Conservation (phyloP, 192 early-diverging fungal species). For the Lunasporangiospora selenospora region DNA sequence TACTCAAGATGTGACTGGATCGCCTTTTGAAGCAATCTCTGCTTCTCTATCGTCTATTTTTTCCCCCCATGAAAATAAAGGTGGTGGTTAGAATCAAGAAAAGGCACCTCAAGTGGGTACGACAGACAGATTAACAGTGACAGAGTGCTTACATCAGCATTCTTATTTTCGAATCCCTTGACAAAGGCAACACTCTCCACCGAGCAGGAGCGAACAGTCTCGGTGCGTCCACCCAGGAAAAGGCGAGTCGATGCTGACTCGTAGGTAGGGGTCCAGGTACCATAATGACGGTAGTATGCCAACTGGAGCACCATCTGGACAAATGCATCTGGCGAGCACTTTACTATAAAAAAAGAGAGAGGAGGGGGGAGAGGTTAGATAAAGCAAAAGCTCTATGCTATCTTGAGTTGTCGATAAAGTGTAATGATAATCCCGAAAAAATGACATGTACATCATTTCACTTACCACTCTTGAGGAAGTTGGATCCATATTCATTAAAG, state of each 20-base stretch:
- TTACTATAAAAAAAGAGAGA: slow-evolving; percentile 44
- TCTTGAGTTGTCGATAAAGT: not conserved
- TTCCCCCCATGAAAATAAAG: not conserved
- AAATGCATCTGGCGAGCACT: slow-evolving; percentile 88
- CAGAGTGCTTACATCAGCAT: slow-evolving; percentile 52
- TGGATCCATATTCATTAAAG: slow-evolving; percentile 77
- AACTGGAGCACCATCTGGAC: slow-evolving; percentile 91
- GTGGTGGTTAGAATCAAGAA: not conserved
- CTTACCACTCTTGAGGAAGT: slow-evolving; percentile 81
- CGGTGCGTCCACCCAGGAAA: slow-evolving; percentile 89
- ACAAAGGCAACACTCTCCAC: slow-evolving; percentile 80
- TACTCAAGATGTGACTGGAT: slow-evolving; percentile 71
- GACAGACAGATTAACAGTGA: not conserved
- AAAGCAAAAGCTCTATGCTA: not conserved
- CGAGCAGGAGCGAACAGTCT: slow-evolving; percentile 87
- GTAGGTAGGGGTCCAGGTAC: slow-evolving; percentile 73
- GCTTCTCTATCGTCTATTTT: slow-evolving; percentile 50
- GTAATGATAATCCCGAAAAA: not conserved
- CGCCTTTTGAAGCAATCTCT: slow-evolving; percentile 67
- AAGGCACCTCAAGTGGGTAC: not conserved
- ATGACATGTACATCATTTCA: not conserved
- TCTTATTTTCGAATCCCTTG: slow-evolving; percentile 74
- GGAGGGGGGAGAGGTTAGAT: too few species aligned
- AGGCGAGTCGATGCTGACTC: slow-evolving; percentile 76
- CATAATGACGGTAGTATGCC: slow-evolving; percentile 80